These are phyloP conservation scores for Silene noctiflora DNA, from an alignment of 179 eudicot species.

Conservation along the genomic window DNA sequence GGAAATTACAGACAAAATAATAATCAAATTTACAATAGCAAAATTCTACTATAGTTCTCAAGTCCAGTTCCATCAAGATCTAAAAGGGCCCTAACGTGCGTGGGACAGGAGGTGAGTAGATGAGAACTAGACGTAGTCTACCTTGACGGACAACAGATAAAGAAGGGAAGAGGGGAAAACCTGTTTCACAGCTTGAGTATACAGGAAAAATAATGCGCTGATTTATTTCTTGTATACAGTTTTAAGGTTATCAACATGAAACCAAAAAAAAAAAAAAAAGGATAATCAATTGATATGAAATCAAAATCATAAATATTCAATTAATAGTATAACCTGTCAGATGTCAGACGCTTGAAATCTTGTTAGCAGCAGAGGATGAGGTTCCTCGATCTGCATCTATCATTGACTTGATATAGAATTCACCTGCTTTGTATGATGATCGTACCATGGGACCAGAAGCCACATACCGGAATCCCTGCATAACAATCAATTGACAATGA, in stretches of 20 bases:
- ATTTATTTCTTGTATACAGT: constrained; percentile 19
- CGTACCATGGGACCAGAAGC: constrained; percentile 98
- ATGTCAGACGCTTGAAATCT: constrained; percentile 25
- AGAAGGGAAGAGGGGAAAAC: not conserved
- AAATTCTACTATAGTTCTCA: not conserved
- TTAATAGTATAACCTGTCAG: constrained; percentile 20
- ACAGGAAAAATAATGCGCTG: not conserved
- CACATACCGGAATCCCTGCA: constrained; percentile 92
- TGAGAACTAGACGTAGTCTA: not conserved
- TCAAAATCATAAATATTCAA: constrained; percentile 20
- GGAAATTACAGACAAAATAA: not conserved
- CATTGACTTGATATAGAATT: constrained; percentile 89
- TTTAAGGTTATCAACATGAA: not conserved
- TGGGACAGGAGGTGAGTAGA: not conserved
- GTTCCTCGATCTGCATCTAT: constrained; percentile 81
- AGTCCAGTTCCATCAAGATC: not conserved
- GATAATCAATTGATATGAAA: constrained; percentile 8
- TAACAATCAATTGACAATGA: constrained; percentile 11
- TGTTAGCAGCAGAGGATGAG: constrained; percentile 32
- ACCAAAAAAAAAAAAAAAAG: not conserved
- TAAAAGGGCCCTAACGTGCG: not conserved
- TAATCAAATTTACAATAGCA: not conserved
- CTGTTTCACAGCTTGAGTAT: not conserved
- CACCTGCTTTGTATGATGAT: constrained; percentile 97
- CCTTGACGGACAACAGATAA: not conserved